Evolutionary conservation across 257 asterid genomes (phyloP).

Genomic region (Plectranthus barbatus): DNA sequence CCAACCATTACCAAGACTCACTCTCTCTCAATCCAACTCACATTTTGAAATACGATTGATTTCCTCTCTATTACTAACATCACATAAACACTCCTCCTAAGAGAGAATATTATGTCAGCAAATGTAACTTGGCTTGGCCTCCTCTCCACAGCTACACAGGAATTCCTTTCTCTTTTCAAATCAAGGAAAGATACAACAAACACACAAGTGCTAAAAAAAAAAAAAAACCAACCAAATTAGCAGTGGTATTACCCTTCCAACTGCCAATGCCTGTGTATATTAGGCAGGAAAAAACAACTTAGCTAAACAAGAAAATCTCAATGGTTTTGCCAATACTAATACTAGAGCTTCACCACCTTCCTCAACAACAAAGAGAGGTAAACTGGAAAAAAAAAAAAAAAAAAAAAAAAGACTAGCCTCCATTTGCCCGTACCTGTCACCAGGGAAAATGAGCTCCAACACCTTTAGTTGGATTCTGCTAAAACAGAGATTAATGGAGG

Average conservation of each 20-base stretch:
- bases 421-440: conserved; percentile 32
- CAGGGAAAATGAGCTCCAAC: conserved; percentile 61
- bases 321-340: conserved; percentile 32
- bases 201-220: conserved; percentile 23
- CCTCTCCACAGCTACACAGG: no score
- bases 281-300: conserved; percentile 19
- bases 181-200: neutral
- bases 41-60: no score
- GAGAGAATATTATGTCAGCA: no score
- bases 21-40: no score
- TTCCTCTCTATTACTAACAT: no score
- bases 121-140: neutral
- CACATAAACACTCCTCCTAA: no score
- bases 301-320: conserved; percentile 15
- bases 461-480: conserved; percentile 40
- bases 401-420: conserved; percentile 35
- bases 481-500: conserved; percentile 28
- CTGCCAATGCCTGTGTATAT: conserved; percentile 26
- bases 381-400: conserved; percentile 17
- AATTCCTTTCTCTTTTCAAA: conserved; percentile 15
- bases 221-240: conserved; percentile 19
- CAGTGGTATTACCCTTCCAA: conserved; percentile 26
- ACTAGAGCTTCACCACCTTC: conserved; percentile 37
- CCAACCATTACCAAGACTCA: neutral
- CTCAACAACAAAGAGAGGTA: conserved; percentile 24